Evolutionary conservation across 2,329 filamentous ascomycete genomes (phyloP).

Genomic region (Venturia aucupariae): DNA sequence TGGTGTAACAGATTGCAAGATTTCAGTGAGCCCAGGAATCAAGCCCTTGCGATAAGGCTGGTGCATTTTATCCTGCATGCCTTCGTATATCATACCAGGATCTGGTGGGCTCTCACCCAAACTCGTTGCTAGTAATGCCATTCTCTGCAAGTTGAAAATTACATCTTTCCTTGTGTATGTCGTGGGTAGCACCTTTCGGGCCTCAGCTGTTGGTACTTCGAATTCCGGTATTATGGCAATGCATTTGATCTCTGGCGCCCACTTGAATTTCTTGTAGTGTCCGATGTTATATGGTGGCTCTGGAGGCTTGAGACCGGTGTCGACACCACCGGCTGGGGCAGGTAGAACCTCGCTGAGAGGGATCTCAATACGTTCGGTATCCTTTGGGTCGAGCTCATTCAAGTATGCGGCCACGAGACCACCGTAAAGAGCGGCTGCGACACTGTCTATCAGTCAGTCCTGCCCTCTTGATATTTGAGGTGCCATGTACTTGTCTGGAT

Average conservation of each 20-base stretch:
- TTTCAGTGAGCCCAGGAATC: slow-evolving; percentile 84
- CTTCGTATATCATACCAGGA: slow-evolving; percentile 87
- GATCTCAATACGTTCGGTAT: slow-evolving; percentile 85
- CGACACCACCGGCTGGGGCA: slow-evolving; percentile 77
- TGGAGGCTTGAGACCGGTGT: slow-evolving; percentile 79
- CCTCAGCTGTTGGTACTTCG: slow-evolving; percentile 88
- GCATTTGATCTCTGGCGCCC: slow-evolving; percentile 92
- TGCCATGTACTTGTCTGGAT: slow-evolving; percentile 28
- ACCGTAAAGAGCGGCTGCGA: slow-evolving; percentile 88
- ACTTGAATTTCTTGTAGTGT: slow-evolving; percentile 91
- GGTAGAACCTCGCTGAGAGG: slow-evolving; percentile 90
- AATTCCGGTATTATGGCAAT: slow-evolving; percentile 95
- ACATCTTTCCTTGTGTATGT: slow-evolving; percentile 74
- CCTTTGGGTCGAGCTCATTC: slow-evolving; percentile 81
- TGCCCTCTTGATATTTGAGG: neutral
- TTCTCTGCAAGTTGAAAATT: slow-evolving; percentile 91
- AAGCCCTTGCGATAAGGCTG: slow-evolving; percentile 89
- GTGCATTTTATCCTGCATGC: slow-evolving; percentile 98
- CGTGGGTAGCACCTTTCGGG: slow-evolving; percentile 73
- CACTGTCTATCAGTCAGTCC: slow-evolving; percentile 44
- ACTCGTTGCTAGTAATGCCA: slow-evolving; percentile 81
- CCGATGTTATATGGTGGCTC: slow-evolving; percentile 87
- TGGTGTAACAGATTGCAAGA: slow-evolving; percentile 85
- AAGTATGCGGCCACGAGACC: slow-evolving; percentile 96
- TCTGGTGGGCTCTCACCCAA: slow-evolving; percentile 85